Evolutionary conservation across 179 eudicot species (phyloP).

Genomic region (Silene coronaria): DNA sequence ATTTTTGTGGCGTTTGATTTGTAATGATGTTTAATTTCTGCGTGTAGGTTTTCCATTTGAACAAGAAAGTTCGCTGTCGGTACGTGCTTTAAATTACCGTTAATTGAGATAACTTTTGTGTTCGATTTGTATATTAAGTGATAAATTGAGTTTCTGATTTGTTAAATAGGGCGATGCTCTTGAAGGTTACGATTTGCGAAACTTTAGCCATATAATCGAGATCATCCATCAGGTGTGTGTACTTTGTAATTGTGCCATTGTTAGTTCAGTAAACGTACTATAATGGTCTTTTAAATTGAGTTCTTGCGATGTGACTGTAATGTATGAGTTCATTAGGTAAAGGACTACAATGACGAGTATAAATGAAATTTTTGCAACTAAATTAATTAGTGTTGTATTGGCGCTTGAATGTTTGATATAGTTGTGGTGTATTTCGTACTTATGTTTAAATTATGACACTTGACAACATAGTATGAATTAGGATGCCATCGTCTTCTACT

Average conservation of each 20-base stretch:
- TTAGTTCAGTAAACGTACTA: neutral
- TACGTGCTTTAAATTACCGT: conserved; percentile 28
- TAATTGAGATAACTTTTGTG: neutral
- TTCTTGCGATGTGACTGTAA: neutral
- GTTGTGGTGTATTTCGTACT: no score
- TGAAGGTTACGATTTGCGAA: conserved; percentile 4
- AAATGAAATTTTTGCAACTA: no score
- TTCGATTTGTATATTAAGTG: neutral
- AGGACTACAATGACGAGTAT: no score
- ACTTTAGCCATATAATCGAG: neutral
- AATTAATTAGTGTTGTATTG: no score
- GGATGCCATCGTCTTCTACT: no score
- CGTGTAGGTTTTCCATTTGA: conserved; percentile 53
- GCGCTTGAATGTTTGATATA: no score
- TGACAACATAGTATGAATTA: no score
- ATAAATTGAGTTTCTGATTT: neutral
- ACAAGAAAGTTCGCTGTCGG: conserved; percentile 36
- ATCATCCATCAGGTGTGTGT: conserved; percentile 8
- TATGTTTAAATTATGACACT: no score
- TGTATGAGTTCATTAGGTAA: no score
- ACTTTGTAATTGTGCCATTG: neutral
- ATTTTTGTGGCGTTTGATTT: neutral
- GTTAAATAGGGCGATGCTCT: conserved; percentile 7
- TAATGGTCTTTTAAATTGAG: no score
- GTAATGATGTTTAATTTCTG: conserved; percentile 6